Evolutionary conservation across 768 basidiomycete species (phyloP).

Genomic region (Lyophyllum shimeji): DNA sequence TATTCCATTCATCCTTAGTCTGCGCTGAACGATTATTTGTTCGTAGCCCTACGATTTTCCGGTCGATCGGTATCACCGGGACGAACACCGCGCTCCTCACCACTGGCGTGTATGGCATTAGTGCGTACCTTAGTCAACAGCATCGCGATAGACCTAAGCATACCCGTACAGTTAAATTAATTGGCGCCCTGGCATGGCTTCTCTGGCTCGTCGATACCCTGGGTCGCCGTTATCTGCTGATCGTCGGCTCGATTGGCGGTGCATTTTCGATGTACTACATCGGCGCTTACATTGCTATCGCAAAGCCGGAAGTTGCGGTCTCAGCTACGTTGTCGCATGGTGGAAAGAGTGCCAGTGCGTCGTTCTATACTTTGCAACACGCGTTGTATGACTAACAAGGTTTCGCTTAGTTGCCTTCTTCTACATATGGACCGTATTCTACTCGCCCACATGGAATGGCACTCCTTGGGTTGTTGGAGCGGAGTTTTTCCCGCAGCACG

Average conservation of each 20-base stretch:
- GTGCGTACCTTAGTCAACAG: constrained; percentile 25
- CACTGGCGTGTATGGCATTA: constrained; percentile 51
- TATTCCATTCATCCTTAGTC: not conserved
- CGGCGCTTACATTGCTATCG: constrained; percentile 42
- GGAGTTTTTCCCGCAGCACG: constrained; percentile 44
- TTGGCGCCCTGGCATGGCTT: constrained; percentile 40
- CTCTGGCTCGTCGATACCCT: constrained; percentile 40
- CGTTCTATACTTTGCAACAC: constrained; percentile 6
- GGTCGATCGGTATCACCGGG: constrained; percentile 42
- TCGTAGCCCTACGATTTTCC: constrained; percentile 44
- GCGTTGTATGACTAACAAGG: not conserved
- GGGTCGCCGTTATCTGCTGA: constrained; percentile 41
- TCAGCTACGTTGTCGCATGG: constrained; percentile 19
- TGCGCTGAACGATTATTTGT: not conserved
- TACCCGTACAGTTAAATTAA: constrained; percentile 26
- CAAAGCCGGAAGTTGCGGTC: constrained; percentile 21
- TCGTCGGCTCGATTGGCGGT: constrained; percentile 40
- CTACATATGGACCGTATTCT: constrained; percentile 38
- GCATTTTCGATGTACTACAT: constrained; percentile 43
- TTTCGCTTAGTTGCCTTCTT: constrained; percentile 29
- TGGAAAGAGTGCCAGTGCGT: constrained; percentile 31
- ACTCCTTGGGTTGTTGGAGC: constrained; percentile 46
- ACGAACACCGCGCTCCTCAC: constrained; percentile 36
- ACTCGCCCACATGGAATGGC: constrained; percentile 42
- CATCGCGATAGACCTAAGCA: not conserved